Evolutionary conservation across 1,284 basidiomycete species (phyloP).

Genomic region (Somion occarium): DNA sequence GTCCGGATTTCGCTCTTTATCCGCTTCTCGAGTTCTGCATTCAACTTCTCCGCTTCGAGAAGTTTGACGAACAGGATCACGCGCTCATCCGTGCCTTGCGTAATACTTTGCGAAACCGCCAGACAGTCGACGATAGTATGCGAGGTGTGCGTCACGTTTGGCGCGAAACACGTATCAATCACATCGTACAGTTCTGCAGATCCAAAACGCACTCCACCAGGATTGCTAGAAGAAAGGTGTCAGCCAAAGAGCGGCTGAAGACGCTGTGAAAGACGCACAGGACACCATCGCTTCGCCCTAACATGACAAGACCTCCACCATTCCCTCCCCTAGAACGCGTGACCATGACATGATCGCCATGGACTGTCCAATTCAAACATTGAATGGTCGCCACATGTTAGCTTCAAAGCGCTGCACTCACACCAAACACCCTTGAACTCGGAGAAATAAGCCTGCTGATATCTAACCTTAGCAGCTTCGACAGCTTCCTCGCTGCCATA

Average conservation of each 20-base stretch:
- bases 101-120: constrained; percentile 72
- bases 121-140: constrained; percentile 64
- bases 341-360: constrained; percentile 74
- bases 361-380: constrained; percentile 39
- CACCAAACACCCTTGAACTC: constrained; percentile 75
- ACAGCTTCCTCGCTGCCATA: constrained; percentile 53
- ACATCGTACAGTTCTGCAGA: constrained; percentile 85
- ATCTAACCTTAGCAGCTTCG: constrained; percentile 56
- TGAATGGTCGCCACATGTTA: background rate
- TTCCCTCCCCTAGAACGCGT: constrained; percentile 62
- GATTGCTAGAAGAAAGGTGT: constrained; percentile 48
- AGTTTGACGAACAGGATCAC: constrained; percentile 83
- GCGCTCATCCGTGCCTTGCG: constrained; percentile 72
- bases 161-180: constrained; percentile 58
- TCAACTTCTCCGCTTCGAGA: constrained; percentile 43
- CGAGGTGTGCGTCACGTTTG: constrained; percentile 33
- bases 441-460: constrained; percentile 75
- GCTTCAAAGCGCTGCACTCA: constrained; percentile 32
- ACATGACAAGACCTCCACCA: constrained; percentile 78
- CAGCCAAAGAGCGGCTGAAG: background rate
- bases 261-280: constrained; percentile 39
- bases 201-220: constrained; percentile 83
- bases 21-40: constrained; percentile 47
- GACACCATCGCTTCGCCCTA: constrained; percentile 82
- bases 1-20: constrained; percentile 63